Conservation (phyloP, 176 grass and related monocot genomes). For the Cenchrus fungigraminus region DNA sequence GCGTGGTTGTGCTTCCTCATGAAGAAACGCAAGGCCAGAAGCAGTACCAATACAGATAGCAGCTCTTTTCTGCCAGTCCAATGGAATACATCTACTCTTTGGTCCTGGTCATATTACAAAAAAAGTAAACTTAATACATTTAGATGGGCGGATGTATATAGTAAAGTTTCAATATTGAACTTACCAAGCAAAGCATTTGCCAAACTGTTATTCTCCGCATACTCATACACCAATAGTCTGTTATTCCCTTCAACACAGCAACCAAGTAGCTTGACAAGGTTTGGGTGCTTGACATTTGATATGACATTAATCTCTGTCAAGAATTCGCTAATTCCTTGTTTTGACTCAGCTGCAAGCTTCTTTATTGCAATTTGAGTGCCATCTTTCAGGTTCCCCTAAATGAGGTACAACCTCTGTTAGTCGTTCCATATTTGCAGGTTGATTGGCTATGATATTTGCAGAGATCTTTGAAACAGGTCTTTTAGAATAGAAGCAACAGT, state of each 20-base stretch:
- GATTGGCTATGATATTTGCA: not conserved
- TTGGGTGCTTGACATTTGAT: constrained; percentile 71
- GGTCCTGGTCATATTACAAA: constrained; percentile 50
- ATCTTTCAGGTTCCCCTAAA: constrained; percentile 55
- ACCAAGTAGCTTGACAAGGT: constrained; percentile 71
- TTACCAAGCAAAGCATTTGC: constrained; percentile 69
- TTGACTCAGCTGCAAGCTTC: constrained; percentile 69
- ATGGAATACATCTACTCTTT: constrained; percentile 57
- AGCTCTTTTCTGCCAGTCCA: constrained; percentile 62
- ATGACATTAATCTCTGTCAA: constrained; percentile 74
- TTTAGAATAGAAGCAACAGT: constrained; percentile 28
- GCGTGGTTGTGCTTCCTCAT: constrained; percentile 63
- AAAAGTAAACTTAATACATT: constrained; percentile 30
- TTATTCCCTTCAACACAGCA: constrained; percentile 55
- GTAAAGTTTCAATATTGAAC: constrained; percentile 15
- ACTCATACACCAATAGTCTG: constrained; percentile 66
- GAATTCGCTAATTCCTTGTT: constrained; percentile 65
- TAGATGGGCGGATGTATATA: constrained; percentile 13
- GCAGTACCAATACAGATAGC: constrained; percentile 68
- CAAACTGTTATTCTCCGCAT: constrained; percentile 61
- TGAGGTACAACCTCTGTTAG: constrained; percentile 36
- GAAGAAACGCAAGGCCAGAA: constrained; percentile 74
- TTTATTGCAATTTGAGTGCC: constrained; percentile 69
- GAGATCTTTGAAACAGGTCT: not conserved
- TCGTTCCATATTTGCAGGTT: constrained; percentile 26